Evolutionary conservation across 768 basidiomycete genomes (phyloP), one percentile per base, ranked within the genome.

Genomic region (Trametes coccinea): DNA sequence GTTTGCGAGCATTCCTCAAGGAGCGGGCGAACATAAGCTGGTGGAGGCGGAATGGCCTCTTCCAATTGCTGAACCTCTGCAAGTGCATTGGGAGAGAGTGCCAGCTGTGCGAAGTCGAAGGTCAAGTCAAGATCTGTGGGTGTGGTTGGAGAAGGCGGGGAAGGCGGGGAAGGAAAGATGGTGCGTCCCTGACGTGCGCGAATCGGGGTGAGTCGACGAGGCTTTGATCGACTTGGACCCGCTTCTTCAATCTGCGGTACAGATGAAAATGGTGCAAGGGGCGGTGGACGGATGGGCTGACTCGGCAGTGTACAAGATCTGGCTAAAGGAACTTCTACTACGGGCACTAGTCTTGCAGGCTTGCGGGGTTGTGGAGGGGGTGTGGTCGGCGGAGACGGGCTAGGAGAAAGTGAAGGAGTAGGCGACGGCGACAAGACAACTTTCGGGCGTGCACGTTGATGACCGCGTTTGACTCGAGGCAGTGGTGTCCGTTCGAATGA

Each of bases 201-300:
- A 56, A 90, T 88, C 8, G 90, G 90, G 3, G 90, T 92, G 33
- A 90, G 79, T 63, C 80, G 84, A 29, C 88, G 84, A n/a, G 78
- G 69, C 64, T 81, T 86, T 30, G 75, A 64, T 2, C 61, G 65
- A 22, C 50, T 56, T 4, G 48, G 63, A 10, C 59, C 63, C 39
- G 54, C 29, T 33, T 53, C 56, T 3, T 46, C 60, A 31, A 55
- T 22, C n/a, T 47, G 56, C 16, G 53, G 65, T n/a, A 56, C 44
- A n/a, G 57, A 55, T 34, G 52, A 45, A 27, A 49, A 62, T 9
- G 31, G 54, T 6, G 48, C 49, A 11, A 59, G 40, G 8, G 56
- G 37, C 11, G 55, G 58, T 48, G 17, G 13, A 34, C 46, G 47
- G n/a, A 48, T 17, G 9, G 22, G 49, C 14, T 60, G 53, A 11